Evolutionary conservation across 257 asterid species (phyloP), one percentile per base, ranked within the genome.

Genomic region (Salvia hispanica): DNA sequence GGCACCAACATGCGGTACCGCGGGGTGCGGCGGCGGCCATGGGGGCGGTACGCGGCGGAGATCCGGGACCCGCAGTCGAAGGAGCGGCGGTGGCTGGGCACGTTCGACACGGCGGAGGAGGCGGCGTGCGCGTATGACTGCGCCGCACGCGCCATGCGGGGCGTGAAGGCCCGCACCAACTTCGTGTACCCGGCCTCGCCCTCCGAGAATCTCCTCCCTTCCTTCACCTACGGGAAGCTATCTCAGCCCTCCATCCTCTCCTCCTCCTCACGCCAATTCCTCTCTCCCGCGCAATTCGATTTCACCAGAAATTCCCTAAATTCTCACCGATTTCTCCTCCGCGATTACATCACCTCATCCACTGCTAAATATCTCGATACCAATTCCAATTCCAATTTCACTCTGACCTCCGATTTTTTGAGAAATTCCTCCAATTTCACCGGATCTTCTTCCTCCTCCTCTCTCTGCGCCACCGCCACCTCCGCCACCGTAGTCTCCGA

Each of bases 1-100:
- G 78, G 67, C 7, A 72, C 60, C 42, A 76, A 76, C 67, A 77
- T 84, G 74, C 71, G 96, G 6, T 89, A 92, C 79, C 88, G 98
- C 0, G 96, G 98, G 1, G 98, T 92, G 0, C 92, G 98, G 25
- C 93, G 98, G 60, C 97, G 98, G 2, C 98, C 98, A 0, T 92
- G 98, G 98, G 98, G 98, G 6, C 88, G 98, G 1, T 92, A 86
- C 55, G 98, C 98, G 0, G 98, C 98, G 4, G 98, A 92, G 78
- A 92, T 92, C 7, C 66, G 98, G 6, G 98, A 92, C 78, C 98
- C 98, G 2, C 89, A 64, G 64, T 81, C 95, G 11, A 92, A 92
- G 66, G 98, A 92, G 25, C 66, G 98, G 59, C 79, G 96, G 70
- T 92, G 98, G 98, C 85, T 92, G 3, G 98, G 98, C 3, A 91